phyloP scores from a whole-genome alignment of 495 filamentous ascomycete species.

The Penicillium parvum region DNA sequence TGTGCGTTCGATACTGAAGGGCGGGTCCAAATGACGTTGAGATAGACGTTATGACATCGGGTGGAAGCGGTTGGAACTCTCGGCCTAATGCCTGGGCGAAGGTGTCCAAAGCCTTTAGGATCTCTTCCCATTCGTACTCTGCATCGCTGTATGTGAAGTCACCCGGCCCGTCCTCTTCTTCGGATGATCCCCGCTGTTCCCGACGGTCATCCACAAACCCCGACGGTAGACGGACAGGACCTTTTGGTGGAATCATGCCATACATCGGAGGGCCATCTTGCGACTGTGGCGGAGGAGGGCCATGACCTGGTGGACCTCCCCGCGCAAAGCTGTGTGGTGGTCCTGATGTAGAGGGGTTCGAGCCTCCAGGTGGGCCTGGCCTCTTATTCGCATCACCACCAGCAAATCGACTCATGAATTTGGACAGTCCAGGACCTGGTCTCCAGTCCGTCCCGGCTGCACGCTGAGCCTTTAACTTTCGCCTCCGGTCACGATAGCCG shows the following conservation, averaged over 20 bases:
- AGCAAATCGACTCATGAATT: conserved; percentile 41
- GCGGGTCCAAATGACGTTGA: conserved; percentile 78
- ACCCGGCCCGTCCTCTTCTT: conserved; percentile 47
- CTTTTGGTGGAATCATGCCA: conserved; percentile 47
- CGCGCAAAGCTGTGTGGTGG: conserved; percentile 4
- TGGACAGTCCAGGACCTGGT: conserved; percentile 49
- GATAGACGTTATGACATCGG: conserved; percentile 61
- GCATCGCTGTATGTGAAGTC: conserved; percentile 63
- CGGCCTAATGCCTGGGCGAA: conserved; percentile 64
- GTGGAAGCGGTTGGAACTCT: conserved; percentile 72
- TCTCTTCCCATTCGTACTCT: conserved; percentile 73
- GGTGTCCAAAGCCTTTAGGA: conserved; percentile 62
- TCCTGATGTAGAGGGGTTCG: conserved; percentile 12
- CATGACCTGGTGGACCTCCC: conserved; percentile 9
- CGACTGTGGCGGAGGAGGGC: neutral
- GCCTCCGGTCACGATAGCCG: conserved; percentile 66
- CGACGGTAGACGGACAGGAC: conserved; percentile 36
- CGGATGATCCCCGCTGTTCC: conserved; percentile 11
- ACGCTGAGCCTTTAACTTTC: conserved; percentile 60
- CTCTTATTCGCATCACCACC: conserved; percentile 11
- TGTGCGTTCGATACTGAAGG: conserved; percentile 77
- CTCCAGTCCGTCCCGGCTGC: conserved; percentile 53
- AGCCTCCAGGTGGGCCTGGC: conserved; percentile 23
- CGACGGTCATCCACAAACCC: conserved; percentile 32
- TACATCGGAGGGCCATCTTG: conserved; percentile 42